A percentile compares a stretch with the other conserved stretches of the same genome.
phyloP scores from a whole-genome alignment of 306 rosid genomes.

The Boehmeria nivea region DNA sequence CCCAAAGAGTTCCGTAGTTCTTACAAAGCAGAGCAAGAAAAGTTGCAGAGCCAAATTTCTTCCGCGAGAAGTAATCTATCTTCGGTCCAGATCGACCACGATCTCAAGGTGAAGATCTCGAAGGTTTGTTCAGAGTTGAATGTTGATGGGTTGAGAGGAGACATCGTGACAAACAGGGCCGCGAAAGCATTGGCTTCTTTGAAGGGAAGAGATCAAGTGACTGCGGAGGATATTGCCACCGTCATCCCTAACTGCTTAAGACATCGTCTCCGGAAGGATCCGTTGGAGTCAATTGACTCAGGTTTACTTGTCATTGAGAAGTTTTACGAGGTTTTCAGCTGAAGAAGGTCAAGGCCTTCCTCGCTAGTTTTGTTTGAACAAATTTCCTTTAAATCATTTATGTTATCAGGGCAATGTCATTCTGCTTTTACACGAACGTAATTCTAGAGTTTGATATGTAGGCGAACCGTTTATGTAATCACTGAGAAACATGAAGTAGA shows the following conservation, averaged over 20 bases:
- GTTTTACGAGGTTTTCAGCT: slow-evolving; percentile 74
- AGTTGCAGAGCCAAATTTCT: slow-evolving; percentile 63
- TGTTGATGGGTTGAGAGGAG: slow-evolving; percentile 96
- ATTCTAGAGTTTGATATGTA: slow-evolving; percentile 11
- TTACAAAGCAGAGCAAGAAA: slow-evolving; percentile 61
- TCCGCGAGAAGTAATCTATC: slow-evolving; percentile 63
- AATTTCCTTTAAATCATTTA: slow-evolving; percentile 23
- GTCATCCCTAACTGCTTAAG: slow-evolving; percentile 94
- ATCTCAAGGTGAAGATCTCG: slow-evolving; percentile 82
- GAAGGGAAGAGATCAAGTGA: slow-evolving; percentile 68
- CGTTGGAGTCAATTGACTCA: slow-evolving; percentile 87
- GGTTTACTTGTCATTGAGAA: slow-evolving; percentile 89
- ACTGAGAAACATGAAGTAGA: background rate
- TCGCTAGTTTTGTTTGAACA: slow-evolving; percentile 24
- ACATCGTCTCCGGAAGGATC: slow-evolving; percentile 95
- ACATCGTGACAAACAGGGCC: slow-evolving; percentile 83
- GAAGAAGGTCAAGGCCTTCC: too few relatives aligned
- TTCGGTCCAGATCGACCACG: slow-evolving; percentile 63
- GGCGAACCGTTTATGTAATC: slow-evolving; percentile 17
- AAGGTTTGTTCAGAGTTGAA: slow-evolving; percentile 82
- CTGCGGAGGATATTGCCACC: slow-evolving; percentile 78
- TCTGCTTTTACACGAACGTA: slow-evolving; percentile 18
- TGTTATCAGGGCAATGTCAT: too few relatives aligned
- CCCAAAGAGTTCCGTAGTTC: slow-evolving; percentile 69
- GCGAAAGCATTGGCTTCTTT: slow-evolving; percentile 88